Evolutionary conservation across 768 basidiomycete species (phyloP).

Genomic region (Holtermannia corniformis): DNA sequence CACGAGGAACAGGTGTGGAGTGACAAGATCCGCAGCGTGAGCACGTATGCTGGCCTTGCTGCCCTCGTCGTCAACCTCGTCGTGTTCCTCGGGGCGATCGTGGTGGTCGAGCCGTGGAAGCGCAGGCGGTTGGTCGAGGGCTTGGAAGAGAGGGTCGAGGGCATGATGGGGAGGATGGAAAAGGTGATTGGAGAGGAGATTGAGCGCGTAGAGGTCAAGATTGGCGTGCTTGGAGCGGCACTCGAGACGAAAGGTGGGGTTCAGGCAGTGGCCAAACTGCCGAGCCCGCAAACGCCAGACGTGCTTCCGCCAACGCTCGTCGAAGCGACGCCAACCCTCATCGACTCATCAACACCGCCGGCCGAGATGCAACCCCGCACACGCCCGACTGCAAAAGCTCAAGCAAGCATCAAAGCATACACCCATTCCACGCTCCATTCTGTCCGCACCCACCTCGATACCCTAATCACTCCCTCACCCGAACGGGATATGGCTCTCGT

Average conservation of each 20-base stretch:
- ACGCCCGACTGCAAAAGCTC: no score
- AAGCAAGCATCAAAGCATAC: no score
- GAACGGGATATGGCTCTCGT: no score
- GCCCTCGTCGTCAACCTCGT: conserved; percentile 78
- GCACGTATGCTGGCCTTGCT: conserved; percentile 82
- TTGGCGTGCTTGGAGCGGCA: conserved; percentile 10
- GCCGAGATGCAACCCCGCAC: no score
- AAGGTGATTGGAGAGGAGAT: conserved; percentile 18
- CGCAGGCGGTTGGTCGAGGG: conserved; percentile 72
- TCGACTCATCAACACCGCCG: neutral
- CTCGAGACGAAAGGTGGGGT: neutral
- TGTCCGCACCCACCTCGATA: no score
- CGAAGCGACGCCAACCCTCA: neutral
- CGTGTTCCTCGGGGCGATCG: conserved; percentile 81
- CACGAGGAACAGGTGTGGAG: conserved; percentile 99
- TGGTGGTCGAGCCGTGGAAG: conserved; percentile 95
- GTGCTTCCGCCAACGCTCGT: neutral
- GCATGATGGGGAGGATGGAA: conserved; percentile 50
- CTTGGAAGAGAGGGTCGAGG: conserved; percentile 71
- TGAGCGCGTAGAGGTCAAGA: conserved; percentile 2
- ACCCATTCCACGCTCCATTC: no score
- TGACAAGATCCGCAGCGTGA: conserved; percentile 91
- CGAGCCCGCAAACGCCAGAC: neutral
- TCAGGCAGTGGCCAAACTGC: neutral
- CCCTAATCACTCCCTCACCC: no score